Percentiles rank a stretch among this genome's conserved stretches.
These are phyloP conservation scores for Rhodotorula mucilaginosa DNA, from an alignment of 1,284 basidiomycete species.

Conservation along the genomic window DNA sequence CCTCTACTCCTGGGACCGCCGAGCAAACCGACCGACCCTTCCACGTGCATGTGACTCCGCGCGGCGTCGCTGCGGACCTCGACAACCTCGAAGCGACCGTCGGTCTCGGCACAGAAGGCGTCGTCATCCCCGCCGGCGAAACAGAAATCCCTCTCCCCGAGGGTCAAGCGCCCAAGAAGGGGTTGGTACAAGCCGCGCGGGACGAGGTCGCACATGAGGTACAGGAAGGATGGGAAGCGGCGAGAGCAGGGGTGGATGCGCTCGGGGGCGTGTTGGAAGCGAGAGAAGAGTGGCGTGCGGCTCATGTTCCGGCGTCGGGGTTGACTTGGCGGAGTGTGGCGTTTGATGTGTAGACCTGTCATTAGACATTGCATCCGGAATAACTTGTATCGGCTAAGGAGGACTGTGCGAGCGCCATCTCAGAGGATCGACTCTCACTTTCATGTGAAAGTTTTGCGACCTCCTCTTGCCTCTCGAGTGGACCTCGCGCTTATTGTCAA, in stretches of 20 bases:
- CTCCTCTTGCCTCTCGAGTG: too few species aligned
- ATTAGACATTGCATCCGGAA: too few species aligned
- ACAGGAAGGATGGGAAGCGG: not conserved
- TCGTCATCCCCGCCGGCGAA: constrained; percentile 17
- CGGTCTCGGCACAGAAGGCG: constrained; percentile 25
- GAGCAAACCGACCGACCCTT: not conserved
- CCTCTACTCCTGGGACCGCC: not conserved
- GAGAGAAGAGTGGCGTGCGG: not conserved
- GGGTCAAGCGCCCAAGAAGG: constrained; percentile 9
- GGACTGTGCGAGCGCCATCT: too few species aligned
- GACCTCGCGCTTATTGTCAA: too few species aligned
- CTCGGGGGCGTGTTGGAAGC: not conserved
- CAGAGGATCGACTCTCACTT: too few species aligned
- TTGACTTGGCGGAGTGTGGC: not conserved
- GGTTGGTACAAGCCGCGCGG: constrained; percentile 4
- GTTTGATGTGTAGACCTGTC: not conserved
- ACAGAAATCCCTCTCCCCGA: constrained; percentile 12
- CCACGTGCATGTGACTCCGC: constrained; percentile 19
- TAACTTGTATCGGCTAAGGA: too few species aligned
- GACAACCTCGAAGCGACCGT: constrained; percentile 9
- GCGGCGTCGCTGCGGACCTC: constrained; percentile 27
- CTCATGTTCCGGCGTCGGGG: not conserved
- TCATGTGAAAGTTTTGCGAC: too few species aligned
- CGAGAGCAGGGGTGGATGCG: not conserved
- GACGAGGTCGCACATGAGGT: constrained; percentile 16